Evolutionary conservation across 768 basidiomycete genomes (phyloP).

Genomic region (Macrocybe gigantea): DNA sequence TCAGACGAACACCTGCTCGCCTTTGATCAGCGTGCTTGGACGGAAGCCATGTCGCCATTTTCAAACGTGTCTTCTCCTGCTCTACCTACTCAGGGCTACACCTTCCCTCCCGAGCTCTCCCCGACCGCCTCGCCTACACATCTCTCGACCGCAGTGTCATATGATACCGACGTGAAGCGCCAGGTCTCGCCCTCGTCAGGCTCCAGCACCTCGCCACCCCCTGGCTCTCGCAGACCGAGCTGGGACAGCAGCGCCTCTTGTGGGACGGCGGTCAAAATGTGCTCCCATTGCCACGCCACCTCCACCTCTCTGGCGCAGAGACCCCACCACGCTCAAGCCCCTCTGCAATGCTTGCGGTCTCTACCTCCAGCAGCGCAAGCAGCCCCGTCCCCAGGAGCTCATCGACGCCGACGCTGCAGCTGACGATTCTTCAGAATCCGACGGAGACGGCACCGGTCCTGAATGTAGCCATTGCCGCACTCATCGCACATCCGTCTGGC

Average conservation of each 20-base stretch:
- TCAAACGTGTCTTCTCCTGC: constrained; percentile 15
- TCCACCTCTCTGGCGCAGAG: constrained; percentile 45
- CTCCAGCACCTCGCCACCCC: constrained; percentile 19
- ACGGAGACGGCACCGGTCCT: constrained; percentile 34
- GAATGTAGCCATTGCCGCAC: constrained; percentile 46
- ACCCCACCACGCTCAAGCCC: constrained; percentile 37
- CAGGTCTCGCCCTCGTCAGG: neutral
- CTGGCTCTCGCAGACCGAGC: constrained; percentile 20
- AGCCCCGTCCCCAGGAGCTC: constrained; percentile 41
- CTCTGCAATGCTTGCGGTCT: constrained; percentile 44
- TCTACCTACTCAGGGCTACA: constrained; percentile 16
- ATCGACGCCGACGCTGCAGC: constrained; percentile 38
- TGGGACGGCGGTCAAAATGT: constrained; percentile 24
- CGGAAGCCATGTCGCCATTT: constrained; percentile 19
- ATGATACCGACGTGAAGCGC: neutral
- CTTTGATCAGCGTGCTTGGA: constrained; percentile 20
- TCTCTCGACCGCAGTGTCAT: constrained; percentile 1
- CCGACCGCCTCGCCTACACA: constrained; percentile 23
- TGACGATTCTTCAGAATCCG: constrained; percentile 32
- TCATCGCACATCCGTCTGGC: constrained; percentile 44
- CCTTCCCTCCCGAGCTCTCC: constrained; percentile 26
- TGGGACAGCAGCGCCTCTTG: constrained; percentile 18
- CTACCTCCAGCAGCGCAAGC: constrained; percentile 41
- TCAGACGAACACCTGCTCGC: constrained; percentile 19
- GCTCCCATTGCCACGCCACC: constrained; percentile 42